phyloP scores from a whole-genome alignment of 1,284 basidiomycete species.

The Singerocomus inundabilis region DNA sequence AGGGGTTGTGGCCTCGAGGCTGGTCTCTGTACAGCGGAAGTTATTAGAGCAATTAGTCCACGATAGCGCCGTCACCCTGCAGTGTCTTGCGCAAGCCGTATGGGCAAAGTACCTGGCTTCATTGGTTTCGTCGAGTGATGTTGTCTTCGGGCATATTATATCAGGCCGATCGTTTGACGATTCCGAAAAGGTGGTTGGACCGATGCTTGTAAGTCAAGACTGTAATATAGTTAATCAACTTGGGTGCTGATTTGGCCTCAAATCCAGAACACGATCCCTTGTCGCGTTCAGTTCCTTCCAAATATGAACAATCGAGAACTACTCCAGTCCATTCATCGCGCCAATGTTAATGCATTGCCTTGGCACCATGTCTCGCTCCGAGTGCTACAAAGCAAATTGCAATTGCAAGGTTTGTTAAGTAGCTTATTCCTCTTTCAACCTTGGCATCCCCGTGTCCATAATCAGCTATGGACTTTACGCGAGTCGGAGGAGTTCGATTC shows the following conservation, averaged over 20 bases:
- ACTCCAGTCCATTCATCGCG: constrained; percentile 39
- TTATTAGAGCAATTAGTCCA: constrained; percentile 17
- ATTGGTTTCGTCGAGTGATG: constrained; percentile 34
- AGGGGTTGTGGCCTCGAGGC: constrained; percentile 11
- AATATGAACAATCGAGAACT: constrained; percentile 36
- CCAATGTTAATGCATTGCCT: constrained; percentile 41
- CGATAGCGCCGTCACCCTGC: constrained; percentile 33
- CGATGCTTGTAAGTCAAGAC: constrained; percentile 42
- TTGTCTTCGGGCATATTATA: constrained; percentile 49
- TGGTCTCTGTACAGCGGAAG: constrained; percentile 9
- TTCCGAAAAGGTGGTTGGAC: constrained; percentile 48
- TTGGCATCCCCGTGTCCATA: constrained; percentile 6
- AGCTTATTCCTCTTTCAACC: constrained; percentile 50
- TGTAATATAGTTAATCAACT: background rate
- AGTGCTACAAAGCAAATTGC: constrained; percentile 40
- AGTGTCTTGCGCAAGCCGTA: constrained; percentile 43
- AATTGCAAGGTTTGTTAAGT: constrained; percentile 39
- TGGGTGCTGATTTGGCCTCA: background rate
- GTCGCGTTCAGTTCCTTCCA: constrained; percentile 36
- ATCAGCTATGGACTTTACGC: constrained; percentile 39
- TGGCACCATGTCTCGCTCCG: constrained; percentile 51
- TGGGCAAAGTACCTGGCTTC: constrained; percentile 43
- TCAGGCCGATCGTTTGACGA: constrained; percentile 44
- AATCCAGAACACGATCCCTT: constrained; percentile 48
- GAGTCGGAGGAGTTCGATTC: constrained; percentile 32